Base-by-base conservation (phyloP, 108 stramenopile genomes). In the Cyclotella kingstonii region DNA sequence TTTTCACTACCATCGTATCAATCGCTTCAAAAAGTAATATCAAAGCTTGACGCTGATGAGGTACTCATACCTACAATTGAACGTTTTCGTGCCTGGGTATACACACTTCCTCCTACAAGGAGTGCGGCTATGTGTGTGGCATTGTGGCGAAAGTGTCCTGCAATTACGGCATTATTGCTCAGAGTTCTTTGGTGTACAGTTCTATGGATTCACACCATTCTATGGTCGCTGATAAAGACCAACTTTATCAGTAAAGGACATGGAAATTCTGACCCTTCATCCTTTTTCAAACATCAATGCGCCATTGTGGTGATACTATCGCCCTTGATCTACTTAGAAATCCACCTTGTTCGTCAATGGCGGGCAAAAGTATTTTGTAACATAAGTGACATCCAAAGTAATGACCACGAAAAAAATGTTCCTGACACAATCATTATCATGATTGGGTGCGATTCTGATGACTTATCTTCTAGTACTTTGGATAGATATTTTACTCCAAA, bases 1-100 rank as follows among this genome's bases (percentile, higher is more conserved):
- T 21, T 50, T 23, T 18, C 54, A 5, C 46, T 49, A 17, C 50
- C 61, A 11, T 71, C 70, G 0, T 71, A 63, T 42, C 33, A 49
- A 41, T 54, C 54, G 11, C 60, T 63, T 35, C 62, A 63, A 34
- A 49, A 50, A 25, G 55, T 71, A 8, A 71, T 71, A 41, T 31
- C 70, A 23, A 63, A 39, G 40, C 54, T 71, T n/a, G 70, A 71
- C 42, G 70, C 70, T 2, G 70, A 71, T 47, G 70, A 71, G 58
- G 36, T 62, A 31, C 47, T 71, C 3, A 63, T 71, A 40, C 70
- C 70, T 0, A 53, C 70, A 14, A 71, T 71, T 42, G 26, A 57
- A 34, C 57, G 70, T 7, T 71, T 63, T 23, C 54, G 49, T 15
- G 28, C 43, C 38, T 63, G 54, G 54, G 54, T 71, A 1, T 63